Base-by-base conservation (phyloP, 139 green algal genomes). In the Klebsormidium nitens region DNA sequence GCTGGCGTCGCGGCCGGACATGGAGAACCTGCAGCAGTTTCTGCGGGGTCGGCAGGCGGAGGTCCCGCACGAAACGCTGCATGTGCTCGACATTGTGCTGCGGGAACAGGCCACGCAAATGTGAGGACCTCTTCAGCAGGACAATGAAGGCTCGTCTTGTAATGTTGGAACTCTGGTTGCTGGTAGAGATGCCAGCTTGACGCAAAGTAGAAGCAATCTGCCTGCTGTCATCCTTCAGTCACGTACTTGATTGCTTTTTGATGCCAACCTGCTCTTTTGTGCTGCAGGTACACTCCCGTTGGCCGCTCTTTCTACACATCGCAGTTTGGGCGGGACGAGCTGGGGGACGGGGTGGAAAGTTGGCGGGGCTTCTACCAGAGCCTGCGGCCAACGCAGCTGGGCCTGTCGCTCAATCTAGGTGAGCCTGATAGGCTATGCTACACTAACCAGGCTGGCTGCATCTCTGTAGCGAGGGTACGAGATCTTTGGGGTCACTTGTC, bases 301-400 rank as follows among this genome's bases (percentile, higher is more conserved):
- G 59, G 59, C 29, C 39, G 59, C 31, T 67, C 59, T 29, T 67
- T 67, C 17, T 67, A 67, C 59, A 48, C 59, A 44, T 5, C 6
- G 5, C 14, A 17, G 14, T 44, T 67, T 39, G 59, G 14, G 5
- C n/a, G n/a, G n/a, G 29, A 28, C 26, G 6, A 48, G 11, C 17
- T 67, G 8, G n/a, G 26, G 11, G 59, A 31, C 6, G 59, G 59
- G 31, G 29, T 67, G 17, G 29, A 44, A 4, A 31, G 29, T 5
- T 61, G 39, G 59, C 39, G 42, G 29, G 59, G 59, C 17, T 67
- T 67, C 40, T 67, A 59, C 59, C 59, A 67, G 14, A 67, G 36
- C 42, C 34, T 67, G 59, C 6, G 59, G 5, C 59, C 59, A 46
- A 59, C 59, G 6, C 59, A 67, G 17, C 19, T 37, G 37, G n/a